A percentile compares a stretch with the other conserved stretches of the same genome.
These are phyloP conservation scores for Trypanosomatidae sp. DNA, from an alignment of 208 protist species.

Conservation along the genomic window DNA sequence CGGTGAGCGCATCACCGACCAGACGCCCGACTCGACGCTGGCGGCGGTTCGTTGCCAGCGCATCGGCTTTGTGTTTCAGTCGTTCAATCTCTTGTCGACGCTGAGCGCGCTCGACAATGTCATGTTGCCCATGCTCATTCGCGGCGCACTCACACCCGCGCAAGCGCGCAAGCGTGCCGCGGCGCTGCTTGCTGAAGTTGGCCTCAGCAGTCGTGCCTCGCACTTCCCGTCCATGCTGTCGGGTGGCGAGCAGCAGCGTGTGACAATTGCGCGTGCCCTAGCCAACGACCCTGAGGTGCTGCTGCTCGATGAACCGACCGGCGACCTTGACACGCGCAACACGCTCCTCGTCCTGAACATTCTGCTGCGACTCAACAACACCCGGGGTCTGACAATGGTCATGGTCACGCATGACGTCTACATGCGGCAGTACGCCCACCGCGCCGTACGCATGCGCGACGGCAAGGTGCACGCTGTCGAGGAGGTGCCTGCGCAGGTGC, in stretches of 20 bases:
- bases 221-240: constrained; percentile 91
- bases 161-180: constrained; percentile 61
- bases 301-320: constrained; percentile 93
- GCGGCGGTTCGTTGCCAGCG: constrained; percentile 42
- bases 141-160: constrained; percentile 30
- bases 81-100: constrained; percentile 93
- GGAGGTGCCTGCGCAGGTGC: constrained; percentile 16
- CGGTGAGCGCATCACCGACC: constrained; percentile 56
- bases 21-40: constrained; percentile 62
- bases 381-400: constrained; percentile 88
- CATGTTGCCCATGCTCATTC: constrained; percentile 92
- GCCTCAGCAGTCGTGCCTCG: constrained; percentile 74
- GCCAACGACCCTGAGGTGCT: constrained; percentile 91
- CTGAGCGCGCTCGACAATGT: constrained; percentile 93
- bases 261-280: constrained; percentile 92
- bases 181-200: constrained; percentile 71
- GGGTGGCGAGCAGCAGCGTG: constrained; percentile 94
- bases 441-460: constrained; percentile 92
- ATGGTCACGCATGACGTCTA: constrained; percentile 97
- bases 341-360: constrained; percentile 91
- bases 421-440: constrained; percentile 89
- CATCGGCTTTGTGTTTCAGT: constrained; percentile 95
- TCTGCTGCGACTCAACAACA: constrained; percentile 81
- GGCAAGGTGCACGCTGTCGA: constrained; percentile 82
- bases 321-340: constrained; percentile 94